Evolutionary conservation across 2,329 filamentous ascomycete genomes (phyloP).

Genomic region (Aspergillus versicolor): DNA sequence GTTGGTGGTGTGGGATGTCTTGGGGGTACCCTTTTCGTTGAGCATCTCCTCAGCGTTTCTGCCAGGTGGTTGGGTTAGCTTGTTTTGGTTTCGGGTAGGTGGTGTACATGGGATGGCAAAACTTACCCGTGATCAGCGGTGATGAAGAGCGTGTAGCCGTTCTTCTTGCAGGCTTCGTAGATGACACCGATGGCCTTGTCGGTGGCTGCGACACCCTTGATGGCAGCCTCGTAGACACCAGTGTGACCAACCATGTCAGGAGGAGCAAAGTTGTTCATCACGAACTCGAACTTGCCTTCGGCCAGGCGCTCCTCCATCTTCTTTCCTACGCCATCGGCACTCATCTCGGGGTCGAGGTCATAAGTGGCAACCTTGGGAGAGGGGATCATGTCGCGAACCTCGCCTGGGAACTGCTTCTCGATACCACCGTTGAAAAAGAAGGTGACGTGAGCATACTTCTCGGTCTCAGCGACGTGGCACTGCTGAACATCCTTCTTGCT

Average conservation of each 20-base stretch:
- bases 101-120: not conserved
- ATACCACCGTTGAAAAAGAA: conserved; percentile 99
- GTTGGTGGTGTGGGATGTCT: conserved; percentile 97
- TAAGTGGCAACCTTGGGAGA: conserved; percentile 96
- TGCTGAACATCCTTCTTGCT: conserved; percentile 86
- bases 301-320: conserved; percentile 84
- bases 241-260: conserved; percentile 99
- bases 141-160: conserved; percentile 90
- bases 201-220: conserved; percentile 79
- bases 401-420: conserved; percentile 91
- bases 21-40: conserved; percentile 90
- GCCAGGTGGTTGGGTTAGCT: conserved; percentile 10
- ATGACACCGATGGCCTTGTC: conserved; percentile 93
- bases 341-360: conserved; percentile 94
- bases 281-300: conserved; percentile 85
- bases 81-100: not conserved
- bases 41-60: conserved; percentile 98
- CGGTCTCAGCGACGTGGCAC: conserved; percentile 95
- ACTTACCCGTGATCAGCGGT: conserved; percentile 86
- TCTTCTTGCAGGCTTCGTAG: conserved; percentile 89
- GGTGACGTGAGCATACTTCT: conserved; percentile 99
- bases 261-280: conserved; percentile 99
- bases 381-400: conserved; percentile 89
- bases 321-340: conserved; percentile 81
- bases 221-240: conserved; percentile 91